Evolutionary conservation across 2,329 filamentous ascomycete species (phyloP), one percentile per base, ranked within the genome.

Genomic region (Fusarium humuli): DNA sequence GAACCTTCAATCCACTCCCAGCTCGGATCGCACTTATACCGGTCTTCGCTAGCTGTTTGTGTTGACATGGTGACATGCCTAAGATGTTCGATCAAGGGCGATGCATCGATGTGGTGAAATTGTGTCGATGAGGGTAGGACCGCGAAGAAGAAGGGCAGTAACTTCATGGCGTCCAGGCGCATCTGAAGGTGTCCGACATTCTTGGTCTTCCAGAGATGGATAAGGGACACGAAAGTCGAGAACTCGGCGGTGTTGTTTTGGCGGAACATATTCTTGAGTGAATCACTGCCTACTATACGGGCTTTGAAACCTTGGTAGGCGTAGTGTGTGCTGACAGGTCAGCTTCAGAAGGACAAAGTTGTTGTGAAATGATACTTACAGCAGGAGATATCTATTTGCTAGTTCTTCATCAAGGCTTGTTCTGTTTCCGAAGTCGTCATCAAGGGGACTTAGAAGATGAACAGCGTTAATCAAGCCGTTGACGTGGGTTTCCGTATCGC

Each of bases 1-100:
- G 73, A 72, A 8, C 73, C 73, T 11, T 75, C 73, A 0, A 61
- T 57, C 73, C 73, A 75, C 10, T 72, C 67, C 60, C 64, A 62
- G 6, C 66, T 49, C 12, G 73, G 72, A 29, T 75, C 73, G n/a
- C 50, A 48, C 5, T 63, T 46, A 5, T 45, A 44, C 5, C 41
- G 23, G 1, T 69, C 61, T 1, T 47, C 27, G 0, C n/a, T 52
- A 0, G 30, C 47, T 7, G 59, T 57, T 1, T 70, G 40, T 2
- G 40, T 63, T 5, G 69, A 64, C 0, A 13, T 48, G 0, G 71
- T 75, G 0, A 74, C 25, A 18, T 49, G 56, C 12, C 62, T 66
- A 3, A 75, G 32, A 20, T 67, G 73, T 7, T 72, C 61, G 1
- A 75, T 30, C 6, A 75, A 50, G 0, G 55, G 32, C 0, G 44